Conservation (phyloP, 257 asterid species). For the Paulownia fortunei region DNA sequence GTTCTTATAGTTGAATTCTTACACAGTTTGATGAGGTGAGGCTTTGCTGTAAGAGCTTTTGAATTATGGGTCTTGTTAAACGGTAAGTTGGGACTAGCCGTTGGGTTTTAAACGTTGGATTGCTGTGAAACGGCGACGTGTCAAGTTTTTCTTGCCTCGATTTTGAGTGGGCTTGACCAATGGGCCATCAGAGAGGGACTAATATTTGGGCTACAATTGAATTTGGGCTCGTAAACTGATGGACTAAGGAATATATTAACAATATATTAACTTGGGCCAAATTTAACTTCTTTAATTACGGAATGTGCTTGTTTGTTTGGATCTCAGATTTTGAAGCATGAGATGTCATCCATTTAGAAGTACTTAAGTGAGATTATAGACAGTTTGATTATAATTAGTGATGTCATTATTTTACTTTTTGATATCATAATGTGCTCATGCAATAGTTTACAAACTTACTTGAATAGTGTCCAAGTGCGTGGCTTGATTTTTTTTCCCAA, state of each 20-base stretch:
- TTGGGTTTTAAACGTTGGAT: conserved; percentile 58
- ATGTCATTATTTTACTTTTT: too few relatives aligned
- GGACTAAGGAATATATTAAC: neutral
- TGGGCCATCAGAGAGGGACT: neutral
- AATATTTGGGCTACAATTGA: neutral
- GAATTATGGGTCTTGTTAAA: conserved; percentile 36
- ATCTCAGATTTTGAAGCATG: too few relatives aligned
- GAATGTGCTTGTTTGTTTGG: too few relatives aligned
- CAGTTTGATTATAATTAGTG: too few relatives aligned
- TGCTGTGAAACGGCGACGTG: conserved; percentile 33
- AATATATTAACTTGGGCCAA: neutral
- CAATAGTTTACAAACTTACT: too few relatives aligned
- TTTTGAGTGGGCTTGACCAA: neutral
- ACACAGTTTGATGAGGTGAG: conserved; percentile 29
- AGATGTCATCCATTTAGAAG: too few relatives aligned
- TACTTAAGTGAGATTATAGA: too few relatives aligned
- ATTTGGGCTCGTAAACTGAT: neutral
- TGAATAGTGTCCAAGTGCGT: too few relatives aligned
- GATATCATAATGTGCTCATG: too few relatives aligned
- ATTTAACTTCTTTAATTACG: neutral
- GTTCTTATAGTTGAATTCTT: conserved; percentile 29
- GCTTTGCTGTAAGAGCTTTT: conserved; percentile 39
- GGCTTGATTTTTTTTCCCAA: too few relatives aligned
- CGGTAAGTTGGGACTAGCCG: conserved; percentile 67
- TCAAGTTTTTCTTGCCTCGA: neutral